phyloP scores from a whole-genome alignment of 2,329 filamentous ascomycete species.

The Pyricularia pennisetigena region DNA sequence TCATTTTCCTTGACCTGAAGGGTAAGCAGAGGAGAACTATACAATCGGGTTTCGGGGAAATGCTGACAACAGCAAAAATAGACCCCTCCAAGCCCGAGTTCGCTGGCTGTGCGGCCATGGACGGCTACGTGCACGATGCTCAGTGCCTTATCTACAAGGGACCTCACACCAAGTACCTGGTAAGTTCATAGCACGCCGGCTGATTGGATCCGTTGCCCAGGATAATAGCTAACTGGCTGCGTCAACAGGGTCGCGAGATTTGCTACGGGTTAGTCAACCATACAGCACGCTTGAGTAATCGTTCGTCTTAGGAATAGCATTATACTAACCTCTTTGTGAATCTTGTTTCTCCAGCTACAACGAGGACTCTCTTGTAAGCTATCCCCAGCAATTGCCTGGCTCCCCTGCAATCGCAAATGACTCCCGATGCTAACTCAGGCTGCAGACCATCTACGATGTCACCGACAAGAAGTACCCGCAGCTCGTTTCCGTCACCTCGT shows the following conservation, averaged over 20 bases:
- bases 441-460: slow-evolving; percentile 28
- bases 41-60: background rate
- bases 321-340: slow-evolving; percentile 31
- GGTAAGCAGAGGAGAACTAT: background rate
- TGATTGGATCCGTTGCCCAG: background rate
- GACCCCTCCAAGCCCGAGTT: slow-evolving; percentile 41
- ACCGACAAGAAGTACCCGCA: slow-evolving; percentile 34
- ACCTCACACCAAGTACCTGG: slow-evolving; percentile 32
- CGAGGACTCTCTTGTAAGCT: slow-evolving; percentile 30
- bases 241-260: background rate
- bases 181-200: background rate
- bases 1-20: slow-evolving; percentile 49
- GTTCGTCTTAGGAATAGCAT: background rate
- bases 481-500: slow-evolving; percentile 42
- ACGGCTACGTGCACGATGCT: slow-evolving; percentile 53
- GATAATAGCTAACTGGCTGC: background rate
- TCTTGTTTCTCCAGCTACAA: slow-evolving; percentile 48
- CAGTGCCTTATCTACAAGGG: slow-evolving; percentile 46
- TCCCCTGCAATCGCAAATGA: background rate
- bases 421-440: background rate
- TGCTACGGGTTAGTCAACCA: background rate
- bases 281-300: background rate
- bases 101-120: slow-evolving; percentile 41
- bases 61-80: background rate
- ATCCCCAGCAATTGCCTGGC: background rate